Percentiles rank a stretch among this genome's conserved stretches.
These are phyloP conservation scores for Talaromyces adpressus DNA, from an alignment of 495 filamentous ascomycete genomes.

Conservation along the genomic window DNA sequence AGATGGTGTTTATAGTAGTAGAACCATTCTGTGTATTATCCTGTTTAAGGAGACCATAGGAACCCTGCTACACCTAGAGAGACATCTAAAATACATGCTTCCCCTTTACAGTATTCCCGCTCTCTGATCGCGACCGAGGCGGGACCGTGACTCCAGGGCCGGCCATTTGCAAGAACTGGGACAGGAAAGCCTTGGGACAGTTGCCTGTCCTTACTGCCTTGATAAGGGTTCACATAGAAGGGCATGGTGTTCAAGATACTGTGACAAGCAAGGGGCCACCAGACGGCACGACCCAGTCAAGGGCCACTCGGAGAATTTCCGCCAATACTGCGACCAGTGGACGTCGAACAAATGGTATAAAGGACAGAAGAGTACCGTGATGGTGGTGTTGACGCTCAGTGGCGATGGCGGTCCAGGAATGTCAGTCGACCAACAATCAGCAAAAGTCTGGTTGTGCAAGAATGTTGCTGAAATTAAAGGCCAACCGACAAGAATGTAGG, in stretches of 20 bases:
- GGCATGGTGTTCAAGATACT: slow-evolving; percentile 21
- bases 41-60: slow-evolving; percentile 6
- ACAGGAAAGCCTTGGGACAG: slow-evolving; percentile 25
- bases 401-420: slow-evolving; percentile 25
- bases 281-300: slow-evolving; percentile 35
- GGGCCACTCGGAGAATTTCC: slow-evolving; percentile 37
- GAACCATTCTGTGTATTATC: slow-evolving; percentile 28
- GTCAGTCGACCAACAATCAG: slow-evolving; percentile 22
- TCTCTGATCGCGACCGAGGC: slow-evolving; percentile 11
- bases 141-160: slow-evolving; percentile 20
- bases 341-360: not conserved
- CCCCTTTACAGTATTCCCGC: slow-evolving; percentile 10
- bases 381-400: not conserved
- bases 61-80: slow-evolving; percentile 5
- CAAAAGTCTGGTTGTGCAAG: slow-evolving; percentile 15
- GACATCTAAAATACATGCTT: not conserved
- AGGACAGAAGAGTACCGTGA: not conserved
- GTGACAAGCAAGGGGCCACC: slow-evolving; percentile 33
- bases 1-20: slow-evolving; percentile 45
- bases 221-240: slow-evolving; percentile 36
- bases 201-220: slow-evolving; percentile 28
- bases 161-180: slow-evolving; percentile 18
- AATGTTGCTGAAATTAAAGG: slow-evolving; percentile 20
- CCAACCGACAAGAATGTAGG: slow-evolving; percentile 31
- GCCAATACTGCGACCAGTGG: slow-evolving; percentile 13